A percentile compares a stretch with the other conserved stretches of the same genome.
These are phyloP conservation scores for Plasmodium berghei DNA, from an alignment of 169 alveolate species.

Conservation along the genomic window DNA sequence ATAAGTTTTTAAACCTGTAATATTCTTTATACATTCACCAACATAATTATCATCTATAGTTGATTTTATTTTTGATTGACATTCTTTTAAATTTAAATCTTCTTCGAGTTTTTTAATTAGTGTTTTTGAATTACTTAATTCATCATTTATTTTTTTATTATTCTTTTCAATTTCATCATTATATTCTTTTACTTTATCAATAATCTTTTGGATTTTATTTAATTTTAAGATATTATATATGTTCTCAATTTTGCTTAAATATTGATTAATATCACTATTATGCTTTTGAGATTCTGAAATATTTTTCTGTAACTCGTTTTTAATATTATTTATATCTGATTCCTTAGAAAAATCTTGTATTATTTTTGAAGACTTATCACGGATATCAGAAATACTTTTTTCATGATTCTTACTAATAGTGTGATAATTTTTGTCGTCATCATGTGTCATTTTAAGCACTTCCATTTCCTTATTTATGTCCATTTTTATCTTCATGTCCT, in stretches of 20 bases:
- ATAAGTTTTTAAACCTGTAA: background rate
- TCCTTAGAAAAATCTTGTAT: background rate
- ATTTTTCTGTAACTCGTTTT: background rate
- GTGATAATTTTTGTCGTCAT: too few species aligned
- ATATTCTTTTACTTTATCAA: background rate
- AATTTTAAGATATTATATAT: background rate
- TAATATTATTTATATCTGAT: background rate
- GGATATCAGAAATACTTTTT: background rate
- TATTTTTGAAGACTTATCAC: background rate
- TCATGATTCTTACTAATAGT: background rate
- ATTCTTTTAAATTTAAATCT: background rate
- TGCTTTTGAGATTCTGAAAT: background rate
- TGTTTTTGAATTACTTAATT: background rate
- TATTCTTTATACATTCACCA: background rate
- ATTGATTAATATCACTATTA: background rate
- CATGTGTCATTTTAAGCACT: too few species aligned
- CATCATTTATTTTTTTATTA: background rate
- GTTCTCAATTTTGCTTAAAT: background rate
- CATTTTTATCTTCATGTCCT: too few species aligned
- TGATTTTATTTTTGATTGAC: constrained; percentile 2
- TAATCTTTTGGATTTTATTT: background rate
- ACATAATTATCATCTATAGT: constrained; percentile 4
- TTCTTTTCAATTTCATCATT: background rate
- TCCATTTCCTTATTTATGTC: too few species aligned
- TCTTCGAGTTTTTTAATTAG: background rate